These are phyloP conservation scores for Aspergillus felis DNA, from an alignment of 2,329 filamentous ascomycete genomes.

Conservation along the genomic window DNA sequence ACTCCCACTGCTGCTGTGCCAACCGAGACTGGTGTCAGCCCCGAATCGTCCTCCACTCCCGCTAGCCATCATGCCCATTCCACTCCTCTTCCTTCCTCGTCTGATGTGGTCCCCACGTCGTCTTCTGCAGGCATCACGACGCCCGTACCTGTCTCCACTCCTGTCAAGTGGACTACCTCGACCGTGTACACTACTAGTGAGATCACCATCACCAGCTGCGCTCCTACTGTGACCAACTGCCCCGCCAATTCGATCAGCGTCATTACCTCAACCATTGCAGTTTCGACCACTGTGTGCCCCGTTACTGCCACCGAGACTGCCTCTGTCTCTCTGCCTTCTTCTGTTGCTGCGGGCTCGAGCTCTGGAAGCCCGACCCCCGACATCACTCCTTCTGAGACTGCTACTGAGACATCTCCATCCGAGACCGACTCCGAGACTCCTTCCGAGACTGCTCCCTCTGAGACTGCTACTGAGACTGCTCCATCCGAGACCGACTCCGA, in stretches of 20 bases:
- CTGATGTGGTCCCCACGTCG: neutral
- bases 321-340: neutral
- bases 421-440: neutral
- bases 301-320: slow-evolving; percentile 31
- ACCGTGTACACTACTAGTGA: slow-evolving; percentile 36
- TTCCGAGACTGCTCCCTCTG: no score
- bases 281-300: slow-evolving; percentile 60
- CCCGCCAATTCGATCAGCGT: slow-evolving; percentile 48
- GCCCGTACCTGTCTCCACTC: slow-evolving; percentile 11
- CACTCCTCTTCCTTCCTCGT: slow-evolving; percentile 11
- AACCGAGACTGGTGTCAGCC: slow-evolving; percentile 20
- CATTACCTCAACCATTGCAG: slow-evolving; percentile 52
- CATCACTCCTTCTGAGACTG: neutral
- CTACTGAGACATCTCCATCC: neutral
- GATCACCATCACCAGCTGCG: slow-evolving; percentile 40
- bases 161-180: slow-evolving; percentile 31
- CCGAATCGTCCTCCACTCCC: slow-evolving; percentile 6
- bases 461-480: neutral
- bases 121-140: slow-evolving; percentile 5
- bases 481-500: no score
- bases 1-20: slow-evolving; percentile 21
- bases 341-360: neutral
- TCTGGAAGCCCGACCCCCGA: slow-evolving; percentile 2
- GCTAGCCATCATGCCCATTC: neutral
- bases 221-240: slow-evolving; percentile 46